phyloP scores from a whole-genome alignment of 768 basidiomycete genomes.

The Chiua virens region DNA sequence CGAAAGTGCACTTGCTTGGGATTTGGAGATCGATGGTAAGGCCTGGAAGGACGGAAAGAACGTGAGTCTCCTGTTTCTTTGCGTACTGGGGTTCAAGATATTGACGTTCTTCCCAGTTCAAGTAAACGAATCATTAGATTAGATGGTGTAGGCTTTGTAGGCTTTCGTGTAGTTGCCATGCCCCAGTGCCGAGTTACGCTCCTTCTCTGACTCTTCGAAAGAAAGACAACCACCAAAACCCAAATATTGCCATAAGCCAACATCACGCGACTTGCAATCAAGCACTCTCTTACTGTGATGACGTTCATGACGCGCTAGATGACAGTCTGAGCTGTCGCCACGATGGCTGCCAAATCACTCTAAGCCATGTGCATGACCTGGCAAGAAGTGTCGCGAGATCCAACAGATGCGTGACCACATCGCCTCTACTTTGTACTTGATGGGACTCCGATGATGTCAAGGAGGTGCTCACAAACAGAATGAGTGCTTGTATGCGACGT shows the following conservation, averaged over 20 bases:
- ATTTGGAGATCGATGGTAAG: conserved; percentile 85
- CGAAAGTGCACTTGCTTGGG: conserved; percentile 92
- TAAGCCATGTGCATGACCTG: conserved; percentile 31
- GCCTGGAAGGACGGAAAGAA: conserved; percentile 90
- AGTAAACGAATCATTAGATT: conserved; percentile 17
- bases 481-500: conserved; percentile 65
- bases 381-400: conserved; percentile 41
- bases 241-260: no score
- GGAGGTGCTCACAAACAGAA: conserved; percentile 61
- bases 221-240: no score
- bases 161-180: conserved; percentile 6
- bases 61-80: conserved; percentile 48
- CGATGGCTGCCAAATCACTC: conserved; percentile 44
- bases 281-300: conserved; percentile 72
- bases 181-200: not conserved
- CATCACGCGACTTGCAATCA: conserved; percentile 55
- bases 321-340: conserved; percentile 46
- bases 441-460: conserved; percentile 37
- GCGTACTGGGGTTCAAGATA: not conserved
- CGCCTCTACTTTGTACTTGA: conserved; percentile 6
- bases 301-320: conserved; percentile 56
- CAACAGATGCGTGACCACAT: conserved; percentile 51
- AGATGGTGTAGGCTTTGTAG: conserved; percentile 28
- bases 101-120: conserved; percentile 20
- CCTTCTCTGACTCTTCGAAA: no score